phyloP scores from a whole-genome alignment of 2,329 filamentous ascomycete species.

The Fusarium sp. region DNA sequence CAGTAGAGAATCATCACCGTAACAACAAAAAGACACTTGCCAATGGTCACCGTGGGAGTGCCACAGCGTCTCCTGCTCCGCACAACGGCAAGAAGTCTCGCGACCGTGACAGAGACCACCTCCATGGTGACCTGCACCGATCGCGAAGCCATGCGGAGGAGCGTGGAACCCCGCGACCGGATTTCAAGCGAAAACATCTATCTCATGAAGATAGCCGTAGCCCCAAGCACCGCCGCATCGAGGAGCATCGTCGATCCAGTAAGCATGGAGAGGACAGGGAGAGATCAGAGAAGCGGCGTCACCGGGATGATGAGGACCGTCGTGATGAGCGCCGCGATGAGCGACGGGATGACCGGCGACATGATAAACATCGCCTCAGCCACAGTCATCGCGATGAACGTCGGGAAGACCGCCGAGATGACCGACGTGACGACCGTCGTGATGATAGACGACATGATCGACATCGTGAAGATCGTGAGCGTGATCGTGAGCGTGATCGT shows the following conservation, averaged over 20 bases:
- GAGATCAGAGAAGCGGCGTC: conserved; percentile 42
- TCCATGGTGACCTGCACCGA: conserved; percentile 60
- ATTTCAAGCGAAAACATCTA: conserved; percentile 71
- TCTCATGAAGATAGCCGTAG: conserved; percentile 56
- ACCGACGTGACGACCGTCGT: conserved; percentile 36
- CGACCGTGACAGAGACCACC: conserved; percentile 59
- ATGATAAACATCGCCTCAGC: conserved; percentile 38
- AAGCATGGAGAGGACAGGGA: conserved; percentile 53
- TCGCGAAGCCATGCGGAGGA: conserved; percentile 64
- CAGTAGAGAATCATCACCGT: conserved; percentile 91
- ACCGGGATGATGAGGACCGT: conserved; percentile 40
- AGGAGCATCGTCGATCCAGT: conserved; percentile 53
- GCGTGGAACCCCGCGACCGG: conserved; percentile 61
- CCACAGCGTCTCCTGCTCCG: conserved; percentile 78
- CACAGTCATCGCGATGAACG: conserved; percentile 36
- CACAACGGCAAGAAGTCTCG: conserved; percentile 56
- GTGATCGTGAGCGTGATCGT: conserved; percentile 36
- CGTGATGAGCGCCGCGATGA: conserved; percentile 38
- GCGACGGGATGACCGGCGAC: conserved; percentile 25
- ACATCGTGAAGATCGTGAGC: conserved; percentile 39
- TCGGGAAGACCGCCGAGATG: conserved; percentile 29
- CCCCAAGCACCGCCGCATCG: conserved; percentile 55
- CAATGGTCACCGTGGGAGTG: conserved; percentile 70
- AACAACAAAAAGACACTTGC: conserved; percentile 84
- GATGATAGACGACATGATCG: conserved; percentile 34